Evolutionary conservation across 768 basidiomycete genomes (phyloP).

Genomic region (Auricularia cornea): DNA sequence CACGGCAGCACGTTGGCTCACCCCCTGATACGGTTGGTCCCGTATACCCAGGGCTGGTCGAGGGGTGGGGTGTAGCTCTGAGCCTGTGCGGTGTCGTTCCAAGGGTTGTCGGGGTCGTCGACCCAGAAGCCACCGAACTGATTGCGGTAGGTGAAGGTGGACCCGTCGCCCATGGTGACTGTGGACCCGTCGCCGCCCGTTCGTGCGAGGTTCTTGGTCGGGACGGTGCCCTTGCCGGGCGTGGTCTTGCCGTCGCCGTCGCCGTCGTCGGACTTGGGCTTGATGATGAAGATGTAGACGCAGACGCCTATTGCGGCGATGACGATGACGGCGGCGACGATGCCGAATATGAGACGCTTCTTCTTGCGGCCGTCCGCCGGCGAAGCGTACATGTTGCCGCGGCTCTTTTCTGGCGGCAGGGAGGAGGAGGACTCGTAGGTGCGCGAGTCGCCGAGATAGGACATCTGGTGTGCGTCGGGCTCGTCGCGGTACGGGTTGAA

Average conservation of each 20-base stretch:
- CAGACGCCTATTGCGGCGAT: conserved; percentile 55
- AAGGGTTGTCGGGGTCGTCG: conserved; percentile 73
- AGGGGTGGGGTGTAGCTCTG: conserved; percentile 81
- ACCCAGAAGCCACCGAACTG: conserved; percentile 85
- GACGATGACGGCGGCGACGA: conserved; percentile 40
- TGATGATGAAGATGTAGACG: conserved; percentile 55
- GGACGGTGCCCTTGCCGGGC: neutral
- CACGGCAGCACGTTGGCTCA: conserved; percentile 19
- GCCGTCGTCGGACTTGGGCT: conserved; percentile 29
- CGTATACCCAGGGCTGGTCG: conserved; percentile 76
- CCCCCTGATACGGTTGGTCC: conserved; percentile 65
- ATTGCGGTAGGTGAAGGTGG: conserved; percentile 76
- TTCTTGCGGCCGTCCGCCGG: conserved; percentile 18
- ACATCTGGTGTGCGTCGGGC: neutral
- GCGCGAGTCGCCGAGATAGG: conserved; percentile 1
- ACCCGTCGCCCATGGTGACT: conserved; percentile 73
- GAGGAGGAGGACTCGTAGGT: neutral
- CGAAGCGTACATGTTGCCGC: neutral
- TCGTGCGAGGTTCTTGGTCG: conserved; percentile 28
- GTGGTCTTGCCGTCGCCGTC: neutral
- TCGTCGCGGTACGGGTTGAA: neutral
- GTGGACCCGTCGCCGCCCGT: conserved; percentile 74
- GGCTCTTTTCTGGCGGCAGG: neutral
- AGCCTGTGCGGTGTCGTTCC: conserved; percentile 70
- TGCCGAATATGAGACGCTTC: conserved; percentile 34